Base-by-base conservation (phyloP, 495 filamentous ascomycete species). In the Amphirosellinia nigrospora region DNA sequence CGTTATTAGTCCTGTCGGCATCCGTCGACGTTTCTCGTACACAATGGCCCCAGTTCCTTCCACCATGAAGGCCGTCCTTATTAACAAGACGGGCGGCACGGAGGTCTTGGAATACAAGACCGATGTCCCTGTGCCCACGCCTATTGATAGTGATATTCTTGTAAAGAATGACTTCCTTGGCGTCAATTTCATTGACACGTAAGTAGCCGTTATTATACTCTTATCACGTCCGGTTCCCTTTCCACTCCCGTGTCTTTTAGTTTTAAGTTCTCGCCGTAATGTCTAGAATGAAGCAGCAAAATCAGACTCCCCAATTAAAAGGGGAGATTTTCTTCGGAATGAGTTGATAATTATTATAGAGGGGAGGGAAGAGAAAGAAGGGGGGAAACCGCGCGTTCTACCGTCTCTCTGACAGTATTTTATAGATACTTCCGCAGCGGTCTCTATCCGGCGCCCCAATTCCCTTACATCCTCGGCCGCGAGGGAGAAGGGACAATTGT, bases 171-270 rank as follows among this genome's bases (percentile, higher is more conserved):
- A 93, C 66, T 92, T 88, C 58, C 86, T 92, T 53, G 95, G 95
- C 21, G 83, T 98, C 64, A 97, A 98, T 80, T 98, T 89, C 81
- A 97, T 98, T 78, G 91, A 93, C 75, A 92, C 86, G 86, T 90
- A 82, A 65, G 82, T 68, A 52, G 1, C 45, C 38, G 36, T 64
- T 48, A 43, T 43, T 55, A 48, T 13, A 8, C 28, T 21, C n/a
- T 46, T 38, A 36, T 34, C 5, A 23, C 15, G n/a, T 41, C 36
- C 36, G 10, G 6, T 38, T 30, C 56, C 19, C 34, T 60, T 43
- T 5, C 15, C 15, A 5, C 5, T 64, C 19, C 4, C 28, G 3
- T 48, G 1, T 50, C 7, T 64, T 3, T 50, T 26, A 0, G 16
- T 48, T 3, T n/a, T 6, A 16, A 15, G n/a, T n/a, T n/a, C n/a